Evolutionary conservation across 305 asterid species (phyloP).

Genomic region (Solanum hybrid): DNA sequence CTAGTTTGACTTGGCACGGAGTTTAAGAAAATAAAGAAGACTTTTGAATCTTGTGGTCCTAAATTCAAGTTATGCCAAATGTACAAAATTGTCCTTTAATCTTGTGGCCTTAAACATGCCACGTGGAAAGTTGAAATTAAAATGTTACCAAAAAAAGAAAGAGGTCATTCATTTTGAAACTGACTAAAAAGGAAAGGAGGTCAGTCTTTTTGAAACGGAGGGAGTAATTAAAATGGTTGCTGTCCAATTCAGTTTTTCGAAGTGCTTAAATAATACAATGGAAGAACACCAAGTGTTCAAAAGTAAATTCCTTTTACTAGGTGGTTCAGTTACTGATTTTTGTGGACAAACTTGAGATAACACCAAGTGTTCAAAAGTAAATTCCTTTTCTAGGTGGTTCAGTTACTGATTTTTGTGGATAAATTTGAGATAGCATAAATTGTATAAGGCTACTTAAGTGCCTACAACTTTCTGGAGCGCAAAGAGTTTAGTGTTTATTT

Average conservation of each 20-base stretch:
- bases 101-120: no score
- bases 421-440: not conserved
- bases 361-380: not conserved
- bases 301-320: not conserved
- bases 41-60: no score
- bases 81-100: no score
- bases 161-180: no score
- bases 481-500: not conserved
- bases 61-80: no score
- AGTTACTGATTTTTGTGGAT: not conserved
- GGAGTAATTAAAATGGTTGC: not conserved
- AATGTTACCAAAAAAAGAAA: no score
- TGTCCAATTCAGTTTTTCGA: not conserved
- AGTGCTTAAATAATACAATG: not conserved
- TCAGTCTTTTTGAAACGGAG: no score
- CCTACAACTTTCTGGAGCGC: not conserved
- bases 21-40: no score
- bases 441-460: not conserved
- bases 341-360: not conserved
- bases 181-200: no score
- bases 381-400: not conserved
- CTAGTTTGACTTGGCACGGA: no score
- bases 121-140: no score
- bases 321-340: not conserved
- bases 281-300: not conserved